Evolutionary conservation across 306 rosid species (phyloP).

Genomic region (Vachellia pachyceras): DNA sequence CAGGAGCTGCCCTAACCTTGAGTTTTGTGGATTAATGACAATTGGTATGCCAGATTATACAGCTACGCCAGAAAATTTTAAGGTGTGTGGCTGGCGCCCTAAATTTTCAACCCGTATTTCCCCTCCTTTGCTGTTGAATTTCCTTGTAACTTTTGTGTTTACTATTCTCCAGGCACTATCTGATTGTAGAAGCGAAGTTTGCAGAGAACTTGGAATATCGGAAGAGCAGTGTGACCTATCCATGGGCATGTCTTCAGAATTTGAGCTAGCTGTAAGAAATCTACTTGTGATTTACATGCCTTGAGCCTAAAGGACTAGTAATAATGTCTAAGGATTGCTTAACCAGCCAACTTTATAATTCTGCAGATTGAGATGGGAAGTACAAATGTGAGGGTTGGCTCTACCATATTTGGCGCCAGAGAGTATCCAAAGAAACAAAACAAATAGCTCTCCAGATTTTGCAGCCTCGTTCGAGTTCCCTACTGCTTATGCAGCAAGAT

Average conservation of each 20-base stretch:
- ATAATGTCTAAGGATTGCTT: constrained; percentile 19
- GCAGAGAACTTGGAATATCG: constrained; percentile 71
- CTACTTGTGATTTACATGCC: not conserved
- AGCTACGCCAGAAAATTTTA: constrained; percentile 90
- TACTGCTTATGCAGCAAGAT: not conserved
- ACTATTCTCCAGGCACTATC: constrained; percentile 61
- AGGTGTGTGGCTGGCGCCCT: constrained; percentile 48
- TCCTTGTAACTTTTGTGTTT: constrained; percentile 20
- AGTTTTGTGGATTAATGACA: constrained; percentile 89
- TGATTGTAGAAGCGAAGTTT: constrained; percentile 77
- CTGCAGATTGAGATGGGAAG: constrained; percentile 95
- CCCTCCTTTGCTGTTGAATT: constrained; percentile 21
- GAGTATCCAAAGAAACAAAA: constrained; percentile 71
- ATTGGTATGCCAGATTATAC: constrained; percentile 94
- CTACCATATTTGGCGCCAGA: constrained; percentile 90
- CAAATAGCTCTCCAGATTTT: constrained; percentile 35
- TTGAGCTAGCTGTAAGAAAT: constrained; percentile 88
- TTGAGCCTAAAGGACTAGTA: constrained; percentile 7
- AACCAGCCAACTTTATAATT: constrained; percentile 20
- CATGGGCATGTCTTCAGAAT: constrained; percentile 98
- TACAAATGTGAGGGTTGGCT: constrained; percentile 89
- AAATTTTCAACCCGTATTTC: constrained; percentile 13
- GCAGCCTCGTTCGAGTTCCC: not conserved
- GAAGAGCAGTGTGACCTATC: constrained; percentile 86
- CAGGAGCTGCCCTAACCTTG: constrained; percentile 73